Evolutionary conservation across 352 stramenopile species (phyloP), one percentile per base, ranked within the genome.

Genomic region (Globisporangium heterothallicum): DNA sequence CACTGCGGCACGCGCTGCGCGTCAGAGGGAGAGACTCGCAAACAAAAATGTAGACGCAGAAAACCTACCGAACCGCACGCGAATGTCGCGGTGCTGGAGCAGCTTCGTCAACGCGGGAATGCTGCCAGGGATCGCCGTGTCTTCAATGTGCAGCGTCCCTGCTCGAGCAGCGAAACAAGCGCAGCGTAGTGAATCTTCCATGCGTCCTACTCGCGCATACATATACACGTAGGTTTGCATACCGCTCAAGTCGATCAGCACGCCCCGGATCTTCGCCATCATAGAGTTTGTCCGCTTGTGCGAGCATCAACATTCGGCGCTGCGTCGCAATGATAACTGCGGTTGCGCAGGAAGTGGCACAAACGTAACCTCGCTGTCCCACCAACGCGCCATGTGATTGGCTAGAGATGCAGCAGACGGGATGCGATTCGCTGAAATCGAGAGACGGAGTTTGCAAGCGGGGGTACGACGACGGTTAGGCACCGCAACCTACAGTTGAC

Each of bases 241-340:
- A 82, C 74, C 71, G 59, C 70, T 82, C 42, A 82, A 62, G 48
- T 82, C 74, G 43, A 85, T 62, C 19, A 85, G 64, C 21, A 77
- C 70, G 27, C 63, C 71, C 18, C 60, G 68, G 43, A 82, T 68
- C 13, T 36, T 45, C 14, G 52, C 22, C 61, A 68, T 72, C 42
- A 22, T 52, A 16, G 9, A 34, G 29, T 34, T 6, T 34, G 29
- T 10, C 6, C 10, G 12, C 6, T 18, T 3, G n/a, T n/a, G 8
- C 32, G 32, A 3, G 10, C 14, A n/a, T 38, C 2, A 38, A 18
- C 12, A 1, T 38, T 38, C 1, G 32, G 32, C n/a, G 32, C 4
- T n/a, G 6, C n/a, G n/a, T n/a, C n/a, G n/a, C n/a, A n/a, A n/a
- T n/a, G n/a, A n/a, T n/a, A n/a, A n/a, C n/a, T n/a, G n/a, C n/a